Evolutionary conservation across 1,284 basidiomycete species (phyloP).

Genomic region (Boletus smithii): DNA sequence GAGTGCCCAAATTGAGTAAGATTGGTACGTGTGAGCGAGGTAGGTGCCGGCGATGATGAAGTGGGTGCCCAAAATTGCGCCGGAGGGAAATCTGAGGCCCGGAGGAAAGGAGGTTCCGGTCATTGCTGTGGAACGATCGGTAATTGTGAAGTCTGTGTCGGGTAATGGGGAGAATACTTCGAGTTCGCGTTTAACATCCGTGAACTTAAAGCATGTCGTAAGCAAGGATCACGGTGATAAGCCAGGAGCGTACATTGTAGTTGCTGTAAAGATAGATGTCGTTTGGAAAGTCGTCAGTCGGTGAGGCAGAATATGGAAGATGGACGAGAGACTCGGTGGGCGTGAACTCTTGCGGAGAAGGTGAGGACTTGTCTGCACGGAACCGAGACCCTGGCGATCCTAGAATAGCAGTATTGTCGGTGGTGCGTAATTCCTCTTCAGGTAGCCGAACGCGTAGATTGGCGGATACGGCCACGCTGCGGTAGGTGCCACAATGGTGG

Average conservation of each 20-base stretch:
- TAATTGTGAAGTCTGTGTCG: conserved; percentile 65
- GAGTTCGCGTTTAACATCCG: conserved; percentile 89
- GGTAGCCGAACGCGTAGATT: conserved; percentile 65
- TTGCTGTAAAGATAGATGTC: conserved; percentile 84
- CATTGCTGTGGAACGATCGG: conserved; percentile 75
- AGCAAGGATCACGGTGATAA: conserved; percentile 18
- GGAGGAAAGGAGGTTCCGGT: conserved; percentile 77
- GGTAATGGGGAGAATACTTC: conserved; percentile 81
- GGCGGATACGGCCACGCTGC: conserved; percentile 81
- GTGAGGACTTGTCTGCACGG: conserved; percentile 42
- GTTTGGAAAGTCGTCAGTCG: conserved; percentile 71
- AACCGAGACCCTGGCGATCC: conserved; percentile 60
- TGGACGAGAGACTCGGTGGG: conserved; percentile 63
- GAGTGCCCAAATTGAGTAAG: conserved; percentile 88
- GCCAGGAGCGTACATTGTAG: conserved; percentile 67
- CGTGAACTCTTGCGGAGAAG: conserved; percentile 43
- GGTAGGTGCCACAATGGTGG: conserved; percentile 89
- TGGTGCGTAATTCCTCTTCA: conserved; percentile 50
- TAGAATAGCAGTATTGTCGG: conserved; percentile 40
- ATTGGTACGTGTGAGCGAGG: conserved; percentile 84
- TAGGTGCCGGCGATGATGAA: conserved; percentile 89
- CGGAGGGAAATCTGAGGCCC: conserved; percentile 90
- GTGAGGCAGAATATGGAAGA: conserved; percentile 68
- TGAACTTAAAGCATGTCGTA: conserved; percentile 57
- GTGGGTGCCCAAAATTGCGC: conserved; percentile 83